Base-by-base conservation (phyloP, 305 asterid genomes). In the Petunia hybrid region DNA sequence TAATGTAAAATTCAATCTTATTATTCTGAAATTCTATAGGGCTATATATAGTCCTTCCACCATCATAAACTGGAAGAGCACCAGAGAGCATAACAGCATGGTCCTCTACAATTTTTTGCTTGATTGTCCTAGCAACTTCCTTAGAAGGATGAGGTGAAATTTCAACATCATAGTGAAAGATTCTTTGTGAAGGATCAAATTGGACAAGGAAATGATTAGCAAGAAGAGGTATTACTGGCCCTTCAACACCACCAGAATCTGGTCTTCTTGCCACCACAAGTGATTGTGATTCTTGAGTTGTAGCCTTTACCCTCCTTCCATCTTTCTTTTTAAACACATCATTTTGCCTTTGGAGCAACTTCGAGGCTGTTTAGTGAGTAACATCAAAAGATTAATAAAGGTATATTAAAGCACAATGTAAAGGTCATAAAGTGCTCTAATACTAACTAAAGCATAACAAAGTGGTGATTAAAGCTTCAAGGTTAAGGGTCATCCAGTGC, bases 181-280 rank as follows among this genome's bases (percentile, higher is more conserved):
- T 85, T 39, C 55, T 63, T 70, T 91, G 97, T 0, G 91, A 86
- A 38, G 92, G 91, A 80, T 92, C 93, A 76, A 94, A 92, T 38
- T 86, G 83, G 78, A 96, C 98, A 59, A 85, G 80, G 87, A 92
- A 96, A 90, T 96, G 99, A 83, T 96, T 96, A 10, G 98, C 98
- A 61, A 96, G 90, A 38, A 96, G 95, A 81, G 89, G 83, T 67
- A 96, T 82, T 5, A 83, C 90, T 46, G 80, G 87, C 82, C 99
- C 99, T 87, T 94, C 97, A 10, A 88, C 87, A 67, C 99, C 99
- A 80, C 99, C 99, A 56, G 88, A 87, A 74, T 96, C 99, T 16
- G 99, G 99, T 80, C 99, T 94, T 83, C 85, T 92, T 66, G 98
- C 97, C 82, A 95, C 89, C 85, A 86, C 74, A 63, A 87, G 61